These are phyloP conservation scores for Rhododendron ferrugineum DNA, from an alignment of 148 eudicot genomes.

Conservation along the genomic window DNA sequence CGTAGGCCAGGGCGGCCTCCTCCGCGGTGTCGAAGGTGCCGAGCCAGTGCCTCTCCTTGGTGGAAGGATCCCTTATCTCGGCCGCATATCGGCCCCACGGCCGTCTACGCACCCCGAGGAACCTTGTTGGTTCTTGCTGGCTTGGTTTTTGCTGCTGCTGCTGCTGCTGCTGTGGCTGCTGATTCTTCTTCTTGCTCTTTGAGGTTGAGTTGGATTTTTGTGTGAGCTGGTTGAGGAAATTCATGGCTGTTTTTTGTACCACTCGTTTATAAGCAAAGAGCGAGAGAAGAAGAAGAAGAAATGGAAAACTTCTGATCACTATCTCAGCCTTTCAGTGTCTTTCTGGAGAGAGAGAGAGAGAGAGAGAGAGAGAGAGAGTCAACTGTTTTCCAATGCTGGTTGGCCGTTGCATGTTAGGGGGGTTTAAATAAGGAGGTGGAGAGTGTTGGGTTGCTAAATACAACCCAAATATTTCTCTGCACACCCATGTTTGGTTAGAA, in stretches of 20 bases:
- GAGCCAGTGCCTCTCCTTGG: slow-evolving; percentile 40
- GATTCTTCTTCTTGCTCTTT: slow-evolving; percentile 1
- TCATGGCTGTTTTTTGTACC: background rate
- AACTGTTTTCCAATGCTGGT: background rate
- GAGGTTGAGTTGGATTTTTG: background rate
- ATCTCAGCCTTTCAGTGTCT: background rate
- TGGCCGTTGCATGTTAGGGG: slow-evolving; percentile 6
- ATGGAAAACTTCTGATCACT: background rate
- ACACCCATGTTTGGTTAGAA: background rate
- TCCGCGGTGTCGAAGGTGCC: slow-evolving; percentile 43
- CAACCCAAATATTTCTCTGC: background rate
- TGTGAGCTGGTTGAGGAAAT: background rate
- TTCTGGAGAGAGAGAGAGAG: too few species aligned
- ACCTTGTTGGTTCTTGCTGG: slow-evolving; percentile 6
- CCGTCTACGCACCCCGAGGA: slow-evolving; percentile 30
- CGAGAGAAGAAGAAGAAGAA: background rate
- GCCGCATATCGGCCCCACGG: slow-evolving; percentile 42
- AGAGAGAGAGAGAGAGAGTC: background rate
- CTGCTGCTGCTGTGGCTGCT: background rate
- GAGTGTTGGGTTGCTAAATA: background rate
- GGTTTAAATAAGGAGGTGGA: background rate
- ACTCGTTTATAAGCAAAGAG: background rate
- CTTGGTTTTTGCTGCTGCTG: background rate
- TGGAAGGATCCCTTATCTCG: slow-evolving; percentile 34
- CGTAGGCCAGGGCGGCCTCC: slow-evolving; percentile 39